A percentile compares a stretch with the other conserved stretches of the same genome.
phyloP scores from a whole-genome alignment of 768 basidiomycete genomes.

The Imleria badia region DNA sequence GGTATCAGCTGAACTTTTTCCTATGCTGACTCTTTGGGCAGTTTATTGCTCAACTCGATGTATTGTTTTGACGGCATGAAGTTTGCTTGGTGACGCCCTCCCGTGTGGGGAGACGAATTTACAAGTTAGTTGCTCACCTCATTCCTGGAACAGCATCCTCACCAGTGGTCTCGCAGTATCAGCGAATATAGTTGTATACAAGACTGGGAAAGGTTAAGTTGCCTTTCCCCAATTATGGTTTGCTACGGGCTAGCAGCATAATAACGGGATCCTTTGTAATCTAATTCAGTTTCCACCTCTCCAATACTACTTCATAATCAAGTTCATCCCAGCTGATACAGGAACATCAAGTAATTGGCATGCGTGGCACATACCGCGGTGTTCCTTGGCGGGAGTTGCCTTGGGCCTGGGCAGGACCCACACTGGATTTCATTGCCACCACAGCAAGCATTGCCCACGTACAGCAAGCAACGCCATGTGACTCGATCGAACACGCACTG shows the following conservation, averaged over 20 bases:
- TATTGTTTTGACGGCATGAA: conserved; percentile 6
- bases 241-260: neutral
- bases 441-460: conserved; percentile 21
- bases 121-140: neutral
- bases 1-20: neutral
- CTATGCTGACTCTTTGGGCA: conserved; percentile 1
- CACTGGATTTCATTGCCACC: conserved; percentile 11
- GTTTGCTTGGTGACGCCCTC: no score
- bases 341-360: neutral
- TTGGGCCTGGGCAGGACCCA: neutral
- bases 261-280: neutral
- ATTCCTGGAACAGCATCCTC: neutral
- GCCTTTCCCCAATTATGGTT: neutral
- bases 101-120: neutral
- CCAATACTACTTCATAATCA: neutral
- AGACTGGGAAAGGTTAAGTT: neutral
- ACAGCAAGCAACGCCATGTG: conserved; percentile 17
- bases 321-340: neutral
- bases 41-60: neutral
- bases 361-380: neutral
- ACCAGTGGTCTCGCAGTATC: conserved; percentile 1
- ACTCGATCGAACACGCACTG: neutral
- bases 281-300: neutral
- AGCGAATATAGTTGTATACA: neutral
- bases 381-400: neutral